A percentile compares a stretch with the other conserved stretches of the same genome.
Conservation (phyloP, 805 yeast species). For the Ogataea zsoltii region DNA sequence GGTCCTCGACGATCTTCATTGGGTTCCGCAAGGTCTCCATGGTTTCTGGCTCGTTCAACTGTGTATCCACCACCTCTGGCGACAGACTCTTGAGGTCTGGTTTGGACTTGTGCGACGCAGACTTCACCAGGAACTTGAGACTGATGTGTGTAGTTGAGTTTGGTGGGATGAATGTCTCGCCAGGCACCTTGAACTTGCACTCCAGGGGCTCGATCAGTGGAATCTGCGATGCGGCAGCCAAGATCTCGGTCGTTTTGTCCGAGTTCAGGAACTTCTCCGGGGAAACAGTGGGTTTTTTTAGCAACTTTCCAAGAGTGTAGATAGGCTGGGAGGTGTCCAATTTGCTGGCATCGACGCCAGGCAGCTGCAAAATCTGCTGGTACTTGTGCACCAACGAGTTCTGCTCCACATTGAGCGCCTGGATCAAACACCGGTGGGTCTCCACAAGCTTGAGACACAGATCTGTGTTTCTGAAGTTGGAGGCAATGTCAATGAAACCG, state of each 20-base stretch:
- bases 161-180: slow-evolving; percentile 73
- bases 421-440: slow-evolving; percentile 68
- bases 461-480: slow-evolving; percentile 73
- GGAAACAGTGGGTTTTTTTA: slow-evolving; percentile 57
- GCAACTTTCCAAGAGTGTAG: slow-evolving; percentile 67
- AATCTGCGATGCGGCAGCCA: slow-evolving; percentile 60
- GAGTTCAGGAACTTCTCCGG: slow-evolving; percentile 59
- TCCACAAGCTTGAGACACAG: slow-evolving; percentile 61
- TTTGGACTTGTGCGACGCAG: slow-evolving; percentile 65
- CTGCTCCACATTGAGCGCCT: slow-evolving; percentile 56
- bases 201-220: slow-evolving; percentile 69
- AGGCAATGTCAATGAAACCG: slow-evolving; percentile 79
- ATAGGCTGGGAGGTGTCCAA: slow-evolving; percentile 53
- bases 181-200: slow-evolving; percentile 82
- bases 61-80: slow-evolving; percentile 32
- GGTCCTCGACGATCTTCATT: slow-evolving; percentile 58
- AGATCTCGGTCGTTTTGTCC: slow-evolving; percentile 41
- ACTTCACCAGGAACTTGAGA: slow-evolving; percentile 71
- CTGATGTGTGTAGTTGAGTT: slow-evolving; percentile 72
- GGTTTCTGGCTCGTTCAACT: slow-evolving; percentile 57
- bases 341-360: slow-evolving; percentile 57
- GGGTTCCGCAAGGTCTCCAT: slow-evolving; percentile 75
- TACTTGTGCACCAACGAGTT: slow-evolving; percentile 44
- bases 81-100: slow-evolving; percentile 45
- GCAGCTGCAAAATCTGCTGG: slow-evolving; percentile 78